Conservation (phyloP, 1,284 basidiomycete species). For the Ceratobasidium sp. region DNA sequence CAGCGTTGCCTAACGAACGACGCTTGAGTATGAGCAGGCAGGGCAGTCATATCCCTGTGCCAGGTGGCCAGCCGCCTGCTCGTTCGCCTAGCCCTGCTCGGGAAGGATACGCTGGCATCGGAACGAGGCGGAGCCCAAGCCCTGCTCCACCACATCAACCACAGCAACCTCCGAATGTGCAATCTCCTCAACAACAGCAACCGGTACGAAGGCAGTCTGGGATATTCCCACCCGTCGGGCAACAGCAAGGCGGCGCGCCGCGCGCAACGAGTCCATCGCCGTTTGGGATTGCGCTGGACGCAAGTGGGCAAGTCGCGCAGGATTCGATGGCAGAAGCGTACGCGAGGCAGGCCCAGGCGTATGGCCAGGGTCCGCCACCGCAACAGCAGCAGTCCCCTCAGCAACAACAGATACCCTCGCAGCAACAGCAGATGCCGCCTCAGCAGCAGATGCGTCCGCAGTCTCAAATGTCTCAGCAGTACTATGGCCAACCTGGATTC, state of each 20-base stretch:
- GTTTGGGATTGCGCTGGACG: conserved; percentile 83
- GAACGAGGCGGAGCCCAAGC: conserved; percentile 74
- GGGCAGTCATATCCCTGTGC: conserved; percentile 48
- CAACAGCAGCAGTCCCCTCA: conserved; percentile 54
- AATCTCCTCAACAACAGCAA: conserved; percentile 56
- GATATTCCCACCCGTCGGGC: conserved; percentile 13
- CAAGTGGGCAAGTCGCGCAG: conserved; percentile 80
- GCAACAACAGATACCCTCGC: conserved; percentile 54
- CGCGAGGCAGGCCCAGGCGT: conserved; percentile 50
- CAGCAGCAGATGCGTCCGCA: conserved; percentile 48
- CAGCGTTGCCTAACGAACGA: conserved; percentile 89
- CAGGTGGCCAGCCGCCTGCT: conserved; percentile 51
- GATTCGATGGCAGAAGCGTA: conserved; percentile 81
- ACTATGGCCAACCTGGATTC: conserved; percentile 41
- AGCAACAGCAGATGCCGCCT: conserved; percentile 53
- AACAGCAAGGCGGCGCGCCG: conserved; percentile 51
- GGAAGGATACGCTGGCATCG: conserved; percentile 83
- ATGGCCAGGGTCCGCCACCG: conserved; percentile 50
- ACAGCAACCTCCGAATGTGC: conserved; percentile 58
- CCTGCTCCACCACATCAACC: conserved; percentile 58
- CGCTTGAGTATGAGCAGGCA: conserved; percentile 66
- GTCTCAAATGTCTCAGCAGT: conserved; percentile 10
- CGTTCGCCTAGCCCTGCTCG: conserved; percentile 62
- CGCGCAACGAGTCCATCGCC: conserved; percentile 61
- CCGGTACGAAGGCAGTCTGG: conserved; percentile 50